Base-by-base conservation (phyloP, 202 grass and related monocot species). In the Sporobolus alterniflorus region DNA sequence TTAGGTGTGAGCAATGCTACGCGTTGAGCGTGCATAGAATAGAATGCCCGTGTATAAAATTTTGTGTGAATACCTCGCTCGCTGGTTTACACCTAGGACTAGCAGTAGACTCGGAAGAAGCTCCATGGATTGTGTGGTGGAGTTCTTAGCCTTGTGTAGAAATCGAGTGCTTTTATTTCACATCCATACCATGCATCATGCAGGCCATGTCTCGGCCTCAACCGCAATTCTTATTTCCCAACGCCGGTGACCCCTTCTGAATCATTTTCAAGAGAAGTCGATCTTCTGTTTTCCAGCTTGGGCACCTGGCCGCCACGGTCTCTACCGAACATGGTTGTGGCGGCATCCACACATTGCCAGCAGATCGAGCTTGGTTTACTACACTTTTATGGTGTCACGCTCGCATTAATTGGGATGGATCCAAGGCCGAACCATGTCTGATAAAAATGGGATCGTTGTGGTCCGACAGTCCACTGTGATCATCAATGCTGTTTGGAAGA, bases 181-280 rank as follows among this genome's bases (percentile, higher is more conserved):
- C 59, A 59, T 67, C 60, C 26, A 75, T 75, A 16, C 25, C 42
- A 25, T 31, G 41, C 51, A 32, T 31, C 41, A 63, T 44, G 75
- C 11, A 43, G 47, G 56, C 82, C 81, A 89, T 73, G 62, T 84
- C 62, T 17, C 32, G 18, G 75, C 75, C 76, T 84, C 69, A 84
- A 79, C 61, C 24, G 5, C 26, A 72, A 48, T 75, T 88, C 9
- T 65, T 3, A n/a, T n/a, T n/a, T n/a, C n/a, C n/a, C n/a, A n/a
- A 63, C 62, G 42, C 25, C 25, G 15, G 42, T 7, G 43, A 79
- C 29, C 66, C 42, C 3, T 73, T 42, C 18, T 62, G 41, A 89
- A 69, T 69, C 17, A 42, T 54, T 66, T 84, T 68, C 73, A 83
- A 77, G 51, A 29, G 20, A 40, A 61, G 64, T 52, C n/a, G n/a